Percentiles rank a stretch among this genome's conserved stretches.
These are phyloP conservation scores for Trametes cubensis DNA, from an alignment of 768 basidiomycete genomes.

Conservation along the genomic window DNA sequence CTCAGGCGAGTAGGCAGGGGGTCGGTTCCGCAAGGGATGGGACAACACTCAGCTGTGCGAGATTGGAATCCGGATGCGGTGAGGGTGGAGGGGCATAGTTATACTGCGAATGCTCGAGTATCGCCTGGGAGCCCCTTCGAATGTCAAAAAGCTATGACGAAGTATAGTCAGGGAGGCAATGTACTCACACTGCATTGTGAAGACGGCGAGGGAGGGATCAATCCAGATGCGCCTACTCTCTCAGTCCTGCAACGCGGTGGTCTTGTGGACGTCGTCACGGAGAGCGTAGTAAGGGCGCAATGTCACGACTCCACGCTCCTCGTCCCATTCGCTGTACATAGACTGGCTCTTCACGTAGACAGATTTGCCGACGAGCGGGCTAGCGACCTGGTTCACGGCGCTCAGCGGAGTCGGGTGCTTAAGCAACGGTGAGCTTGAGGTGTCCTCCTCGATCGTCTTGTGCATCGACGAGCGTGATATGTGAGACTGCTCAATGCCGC, in stretches of 20 bases:
- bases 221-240: conserved; percentile 68
- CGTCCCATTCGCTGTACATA: conserved; percentile 53
- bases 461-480: conserved; percentile 70
- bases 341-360: conserved; percentile 55
- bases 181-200: conserved; percentile 68
- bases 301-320: conserved; percentile 64
- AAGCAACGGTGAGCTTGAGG: conserved; percentile 35
- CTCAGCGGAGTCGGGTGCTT: conserved; percentile 19
- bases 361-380: conserved; percentile 29
- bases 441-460: conserved; percentile 80
- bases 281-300: conserved; percentile 73
- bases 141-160: conserved; percentile 67
- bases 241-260: too few relatives aligned
- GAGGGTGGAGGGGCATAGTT: conserved; percentile 72
- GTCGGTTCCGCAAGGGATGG: conserved; percentile 59
- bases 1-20: conserved; percentile 49
- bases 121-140: conserved; percentile 70
- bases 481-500: conserved; percentile 65
- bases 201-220: conserved; percentile 76
- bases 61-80: conserved; percentile 65
- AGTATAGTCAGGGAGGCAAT: background rate
- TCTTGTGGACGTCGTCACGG: conserved; percentile 67
- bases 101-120: conserved; percentile 72
- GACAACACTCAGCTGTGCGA: conserved; percentile 74
- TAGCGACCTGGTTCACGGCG: conserved; percentile 4